A percentile compares a stretch with the other conserved stretches of the same genome.
Evolutionary conservation across 2,329 filamentous ascomycete genomes (phyloP).

Genomic region (Neobulgaria alba): DNA sequence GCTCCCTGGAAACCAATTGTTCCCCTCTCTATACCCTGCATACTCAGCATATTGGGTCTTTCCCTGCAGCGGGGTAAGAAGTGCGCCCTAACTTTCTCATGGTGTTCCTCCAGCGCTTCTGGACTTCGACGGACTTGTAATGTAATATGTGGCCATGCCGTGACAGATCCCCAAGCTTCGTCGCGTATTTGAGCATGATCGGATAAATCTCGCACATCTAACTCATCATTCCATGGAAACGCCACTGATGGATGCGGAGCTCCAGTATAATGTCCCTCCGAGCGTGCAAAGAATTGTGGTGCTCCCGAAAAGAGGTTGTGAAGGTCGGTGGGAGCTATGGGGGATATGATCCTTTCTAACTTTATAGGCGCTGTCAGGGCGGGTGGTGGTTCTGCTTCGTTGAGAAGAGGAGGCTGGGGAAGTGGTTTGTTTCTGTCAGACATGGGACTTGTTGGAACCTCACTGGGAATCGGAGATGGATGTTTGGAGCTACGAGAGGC

Average conservation of each 20-base stretch:
- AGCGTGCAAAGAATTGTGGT: slow-evolving; percentile 59
- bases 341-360: slow-evolving; percentile 50
- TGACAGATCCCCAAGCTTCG: slow-evolving; percentile 53
- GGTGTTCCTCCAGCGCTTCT: slow-evolving; percentile 12
- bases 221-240: slow-evolving; percentile 57
- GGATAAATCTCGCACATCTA: slow-evolving; percentile 53
- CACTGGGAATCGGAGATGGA: slow-evolving; percentile 7
- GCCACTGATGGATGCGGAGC: slow-evolving; percentile 55
- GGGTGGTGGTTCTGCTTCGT: slow-evolving; percentile 30
- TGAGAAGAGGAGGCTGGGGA: slow-evolving; percentile 39
- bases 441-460: slow-evolving; percentile 8
- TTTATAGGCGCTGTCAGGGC: slow-evolving; percentile 33
- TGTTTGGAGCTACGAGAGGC: neutral
- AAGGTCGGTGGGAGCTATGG: slow-evolving; percentile 49
- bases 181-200: slow-evolving; percentile 58
- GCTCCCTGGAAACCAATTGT: slow-evolving; percentile 62
- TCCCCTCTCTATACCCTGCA: slow-evolving; percentile 62
- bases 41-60: slow-evolving; percentile 60
- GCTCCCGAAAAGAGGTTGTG: slow-evolving; percentile 69
- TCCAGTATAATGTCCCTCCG: slow-evolving; percentile 49
- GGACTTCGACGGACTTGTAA: slow-evolving; percentile 39
- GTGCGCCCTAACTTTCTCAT: slow-evolving; percentile 18
- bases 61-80: slow-evolving; percentile 27
- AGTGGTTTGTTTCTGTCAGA: slow-evolving; percentile 42
- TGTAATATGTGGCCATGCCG: slow-evolving; percentile 55